phyloP scores from a whole-genome alignment of 2,329 filamentous ascomycete genomes.

The Fusarium scirpi region DNA sequence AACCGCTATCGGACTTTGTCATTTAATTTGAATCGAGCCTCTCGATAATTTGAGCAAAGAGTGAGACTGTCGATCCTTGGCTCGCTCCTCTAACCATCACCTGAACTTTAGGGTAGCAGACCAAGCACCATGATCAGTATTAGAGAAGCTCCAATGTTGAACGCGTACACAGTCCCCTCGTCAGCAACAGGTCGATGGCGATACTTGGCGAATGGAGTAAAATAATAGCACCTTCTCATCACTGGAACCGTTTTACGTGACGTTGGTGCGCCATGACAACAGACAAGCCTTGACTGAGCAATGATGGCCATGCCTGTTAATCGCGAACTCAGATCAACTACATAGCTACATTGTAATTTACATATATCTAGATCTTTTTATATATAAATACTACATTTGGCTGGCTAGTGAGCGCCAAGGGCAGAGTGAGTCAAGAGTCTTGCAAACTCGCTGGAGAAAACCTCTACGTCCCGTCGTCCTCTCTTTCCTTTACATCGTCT shows the following conservation, averaged over 20 bases:
- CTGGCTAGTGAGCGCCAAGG: not conserved
- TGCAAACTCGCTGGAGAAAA: not conserved
- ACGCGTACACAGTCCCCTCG: too few species aligned
- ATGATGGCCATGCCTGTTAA: constrained; percentile 44
- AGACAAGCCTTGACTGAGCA: constrained; percentile 46
- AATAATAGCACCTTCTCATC: constrained; percentile 1
- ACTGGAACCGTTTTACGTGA: constrained; percentile 33
- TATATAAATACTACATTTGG: not conserved
- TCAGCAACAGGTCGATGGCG: too few species aligned
- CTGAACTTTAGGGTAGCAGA: not conserved
- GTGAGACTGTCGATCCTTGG: not conserved
- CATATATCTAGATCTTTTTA: not conserved
- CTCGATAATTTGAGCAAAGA: not conserved
- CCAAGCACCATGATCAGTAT: not conserved
- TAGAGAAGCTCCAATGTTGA: too few species aligned
- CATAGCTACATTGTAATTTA: not conserved
- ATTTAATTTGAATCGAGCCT: not conserved
- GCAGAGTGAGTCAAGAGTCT: not conserved
- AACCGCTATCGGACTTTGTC: not conserved
- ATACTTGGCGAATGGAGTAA: too few species aligned
- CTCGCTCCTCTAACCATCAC: not conserved
- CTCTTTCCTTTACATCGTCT: constrained; percentile 40
- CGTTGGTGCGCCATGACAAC: constrained; percentile 32
- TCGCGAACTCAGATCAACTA: constrained; percentile 3
- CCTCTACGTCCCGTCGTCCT: constrained; percentile 31